Evolutionary conservation across 2,329 filamentous ascomycete species (phyloP).

Genomic region (Talaromyces sp.): DNA sequence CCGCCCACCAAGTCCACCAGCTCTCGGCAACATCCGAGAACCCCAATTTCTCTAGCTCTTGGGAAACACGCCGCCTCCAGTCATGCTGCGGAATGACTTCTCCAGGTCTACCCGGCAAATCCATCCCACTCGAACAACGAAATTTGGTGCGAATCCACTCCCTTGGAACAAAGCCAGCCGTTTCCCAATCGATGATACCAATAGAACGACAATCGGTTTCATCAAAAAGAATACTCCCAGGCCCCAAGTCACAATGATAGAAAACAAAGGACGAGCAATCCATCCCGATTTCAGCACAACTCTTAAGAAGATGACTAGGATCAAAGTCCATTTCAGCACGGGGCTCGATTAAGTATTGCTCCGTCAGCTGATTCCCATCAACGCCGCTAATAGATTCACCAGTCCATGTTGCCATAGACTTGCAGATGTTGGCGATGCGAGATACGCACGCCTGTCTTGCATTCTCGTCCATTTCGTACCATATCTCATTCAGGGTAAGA

Average conservation of each 20-base stretch:
- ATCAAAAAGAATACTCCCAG: conserved; percentile 9
- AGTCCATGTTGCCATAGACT: background rate
- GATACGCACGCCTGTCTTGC: background rate
- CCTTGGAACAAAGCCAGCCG: too few species aligned
- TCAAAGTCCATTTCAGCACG: conserved; percentile 2
- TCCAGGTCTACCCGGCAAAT: too few species aligned
- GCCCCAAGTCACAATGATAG: conserved; percentile 12
- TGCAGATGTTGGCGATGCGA: background rate
- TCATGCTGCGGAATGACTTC: too few species aligned
- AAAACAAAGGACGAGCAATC: conserved; percentile 9
- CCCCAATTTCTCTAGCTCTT: background rate
- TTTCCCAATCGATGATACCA: conserved; percentile 3
- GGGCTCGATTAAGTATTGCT: conserved; percentile 3
- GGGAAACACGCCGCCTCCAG: too few species aligned
- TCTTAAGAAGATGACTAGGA: conserved; percentile 3
- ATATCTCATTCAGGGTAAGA: conserved; percentile 5
- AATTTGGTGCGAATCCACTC: too few species aligned
- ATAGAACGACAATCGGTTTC: background rate
- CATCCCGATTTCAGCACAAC: conserved; percentile 6
- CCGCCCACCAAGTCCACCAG: background rate
- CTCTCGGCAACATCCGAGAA: background rate
- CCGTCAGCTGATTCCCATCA: conserved; percentile 4
- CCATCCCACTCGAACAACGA: too few species aligned
- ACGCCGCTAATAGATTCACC: conserved; percentile 4
- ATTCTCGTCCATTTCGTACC: conserved; percentile 6